Percentiles rank a stretch among this genome's conserved stretches.
phyloP scores from a whole-genome alignment of 208 protist genomes.

The Acanthamoeba lenticulata region DNA sequence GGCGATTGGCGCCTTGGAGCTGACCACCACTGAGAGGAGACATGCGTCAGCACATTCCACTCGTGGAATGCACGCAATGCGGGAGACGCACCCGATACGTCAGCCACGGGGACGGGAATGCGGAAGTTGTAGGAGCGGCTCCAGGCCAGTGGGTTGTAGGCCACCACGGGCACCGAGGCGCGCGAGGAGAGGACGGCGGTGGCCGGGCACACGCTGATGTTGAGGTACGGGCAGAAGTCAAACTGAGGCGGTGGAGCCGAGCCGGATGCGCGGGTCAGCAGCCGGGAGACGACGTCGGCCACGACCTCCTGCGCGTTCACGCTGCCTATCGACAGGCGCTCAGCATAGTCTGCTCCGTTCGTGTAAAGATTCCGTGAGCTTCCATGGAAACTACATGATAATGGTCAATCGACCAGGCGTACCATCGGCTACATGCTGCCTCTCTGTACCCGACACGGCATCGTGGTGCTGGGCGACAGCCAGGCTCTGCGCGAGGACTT shows the following conservation, averaged over 20 bases:
- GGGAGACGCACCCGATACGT: neutral
- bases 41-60: too few relatives aligned
- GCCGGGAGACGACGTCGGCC: neutral
- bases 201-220: constrained; percentile 33
- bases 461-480: constrained; percentile 82
- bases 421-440: constrained; percentile 57
- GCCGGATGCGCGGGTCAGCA: neutral
- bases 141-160: constrained; percentile 58
- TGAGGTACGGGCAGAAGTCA: constrained; percentile 42
- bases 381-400: neutral
- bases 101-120: neutral
- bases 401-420: neutral
- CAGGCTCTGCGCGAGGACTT: constrained; percentile 45
- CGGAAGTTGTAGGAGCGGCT: constrained; percentile 5
- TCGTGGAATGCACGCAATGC: too few relatives aligned
- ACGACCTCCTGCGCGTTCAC: neutral
- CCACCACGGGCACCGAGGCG: constrained; percentile 18
- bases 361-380: too few relatives aligned
- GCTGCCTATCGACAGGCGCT: constrained; percentile 35
- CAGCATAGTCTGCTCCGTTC: constrained; percentile 43
- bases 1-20: neutral
- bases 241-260: neutral
- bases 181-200: neutral
- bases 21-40: neutral
- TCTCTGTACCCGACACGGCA: constrained; percentile 78